Evolutionary conservation across 352 stramenopile species (phyloP).

Genomic region (Aphanomyces stellatus): DNA sequence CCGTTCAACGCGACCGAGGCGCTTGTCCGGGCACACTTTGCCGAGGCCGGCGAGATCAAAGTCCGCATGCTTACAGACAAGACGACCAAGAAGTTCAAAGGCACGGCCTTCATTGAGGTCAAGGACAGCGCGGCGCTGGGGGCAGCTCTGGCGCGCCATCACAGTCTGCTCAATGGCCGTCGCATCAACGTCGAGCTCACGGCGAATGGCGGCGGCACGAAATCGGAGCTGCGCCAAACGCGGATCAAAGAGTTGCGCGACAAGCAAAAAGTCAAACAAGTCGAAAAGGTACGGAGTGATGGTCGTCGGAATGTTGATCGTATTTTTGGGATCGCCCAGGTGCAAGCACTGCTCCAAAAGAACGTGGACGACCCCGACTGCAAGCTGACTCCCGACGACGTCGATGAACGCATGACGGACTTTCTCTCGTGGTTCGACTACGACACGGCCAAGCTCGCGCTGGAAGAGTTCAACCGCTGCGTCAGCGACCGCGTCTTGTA

Average conservation of each 20-base stretch:
- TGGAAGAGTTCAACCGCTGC: constrained; percentile 74
- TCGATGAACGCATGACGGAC: constrained; percentile 82
- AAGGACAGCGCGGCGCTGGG: constrained; percentile 73
- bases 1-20: constrained; percentile 63
- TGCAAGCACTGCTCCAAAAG: constrained; percentile 67
- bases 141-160: constrained; percentile 64
- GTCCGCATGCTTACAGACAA: constrained; percentile 81
- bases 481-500: constrained; percentile 54
- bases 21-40: constrained; percentile 59
- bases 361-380: constrained; percentile 59
- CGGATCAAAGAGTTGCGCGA: constrained; percentile 65
- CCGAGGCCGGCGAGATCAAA: constrained; percentile 61
- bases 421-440: constrained; percentile 86
- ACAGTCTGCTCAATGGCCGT: constrained; percentile 66
- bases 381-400: constrained; percentile 64
- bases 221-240: constrained; percentile 59
- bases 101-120: constrained; percentile 81
- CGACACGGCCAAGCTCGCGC: constrained; percentile 69
- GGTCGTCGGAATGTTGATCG: neutral
- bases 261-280: constrained; percentile 76
- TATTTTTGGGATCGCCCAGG: constrained; percentile 24
- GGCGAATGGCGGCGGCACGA: constrained; percentile 67
- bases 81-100: constrained; percentile 72
- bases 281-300: constrained; percentile 40
- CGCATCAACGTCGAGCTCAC: constrained; percentile 86